Evolutionary conservation across 2,329 filamentous ascomycete species (phyloP), one percentile per base, ranked within the genome.

Genomic region (Aspergillus eucalypticola): DNA sequence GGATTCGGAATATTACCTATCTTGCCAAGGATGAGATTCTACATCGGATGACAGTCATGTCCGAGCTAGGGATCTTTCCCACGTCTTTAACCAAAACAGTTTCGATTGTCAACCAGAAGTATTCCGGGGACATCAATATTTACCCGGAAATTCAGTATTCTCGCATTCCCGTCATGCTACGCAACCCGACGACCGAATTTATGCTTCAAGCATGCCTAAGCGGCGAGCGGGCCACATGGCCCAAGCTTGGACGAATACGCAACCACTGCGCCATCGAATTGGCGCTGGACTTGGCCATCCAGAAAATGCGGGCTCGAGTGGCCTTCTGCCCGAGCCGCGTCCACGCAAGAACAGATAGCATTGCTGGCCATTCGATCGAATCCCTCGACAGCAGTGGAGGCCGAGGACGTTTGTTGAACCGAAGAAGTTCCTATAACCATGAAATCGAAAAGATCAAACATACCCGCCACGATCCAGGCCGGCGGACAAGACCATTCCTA

Each of bases 91-190:
- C 88, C 50, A 96, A 96, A 73, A 82, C 88, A 21, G 85, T 87
- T 44, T 93, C 91, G 1, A 87, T 98, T 15, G 82, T 98, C 53
- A 93, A 88, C 64, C 94, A 98, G 70, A 91, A 90, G 64, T 98
- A 98, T 71, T 93, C 91, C 2, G 94, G 94, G 6, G 93, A 98
- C 75, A 96, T 98, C 72, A 98, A 92, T 48, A 96, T 98, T 56
- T 82, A 96, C 32, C 93, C 93, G 0, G 87, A 92, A 56, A 88
- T 96, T 60, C 85, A 84, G 4, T 86, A 90, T 55, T 83, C 87
- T 7, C 89, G 96, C 63, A 85, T 96, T 21, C 88, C 90, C 0
- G 84, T 85, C 8, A 87, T 97, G 25, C 81, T 98, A 48, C 89
- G 84, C 64, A 98, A 98, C 60, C 94, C 94, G 1, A 92, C 90